Percentiles rank a stretch among this genome's conserved stretches.
Evolutionary conservation across 129 eudicot genomes (phyloP).

Genomic region (Kitagawia praeruptora): DNA sequence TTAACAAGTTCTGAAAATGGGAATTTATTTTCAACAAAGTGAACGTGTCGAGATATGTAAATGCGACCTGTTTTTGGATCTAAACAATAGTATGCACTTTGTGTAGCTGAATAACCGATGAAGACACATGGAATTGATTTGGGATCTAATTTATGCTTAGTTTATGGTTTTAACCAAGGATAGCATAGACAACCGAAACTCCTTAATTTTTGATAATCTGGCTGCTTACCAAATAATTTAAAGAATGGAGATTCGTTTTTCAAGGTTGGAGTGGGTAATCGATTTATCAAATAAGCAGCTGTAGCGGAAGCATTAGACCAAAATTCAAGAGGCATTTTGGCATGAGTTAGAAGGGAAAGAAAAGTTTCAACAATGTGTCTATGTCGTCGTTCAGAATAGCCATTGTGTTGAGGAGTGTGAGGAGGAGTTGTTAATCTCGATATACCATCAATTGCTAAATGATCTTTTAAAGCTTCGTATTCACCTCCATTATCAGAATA

Average conservation of each 20-base stretch:
- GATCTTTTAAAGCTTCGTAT: too few relatives aligned
- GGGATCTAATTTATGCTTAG: constrained; percentile 13
- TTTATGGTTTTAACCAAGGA: background rate
- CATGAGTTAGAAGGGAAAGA: background rate
- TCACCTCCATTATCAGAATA: too few relatives aligned
- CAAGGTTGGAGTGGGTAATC: background rate
- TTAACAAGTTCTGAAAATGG: background rate
- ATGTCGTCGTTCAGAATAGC: background rate
- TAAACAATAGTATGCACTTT: constrained; percentile 18
- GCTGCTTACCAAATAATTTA: background rate
- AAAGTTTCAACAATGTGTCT: background rate
- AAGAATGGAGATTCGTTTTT: background rate
- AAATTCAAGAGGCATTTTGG: background rate
- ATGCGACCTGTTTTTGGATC: constrained; percentile 7
- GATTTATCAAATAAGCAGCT: background rate
- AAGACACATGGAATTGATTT: constrained; percentile 12
- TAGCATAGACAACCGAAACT: constrained; percentile 15
- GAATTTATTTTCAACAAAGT: constrained; percentile 18
- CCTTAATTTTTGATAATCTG: background rate
- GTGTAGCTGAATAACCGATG: constrained; percentile 19
- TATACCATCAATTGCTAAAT: too few relatives aligned
- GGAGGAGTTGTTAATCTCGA: background rate
- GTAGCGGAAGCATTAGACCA: background rate
- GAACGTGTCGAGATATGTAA: constrained; percentile 26
- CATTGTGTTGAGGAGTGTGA: background rate